These are phyloP conservation scores for Huiozyma sinensis DNA, from an alignment of 805 yeast genomes.

Conservation along the genomic window DNA sequence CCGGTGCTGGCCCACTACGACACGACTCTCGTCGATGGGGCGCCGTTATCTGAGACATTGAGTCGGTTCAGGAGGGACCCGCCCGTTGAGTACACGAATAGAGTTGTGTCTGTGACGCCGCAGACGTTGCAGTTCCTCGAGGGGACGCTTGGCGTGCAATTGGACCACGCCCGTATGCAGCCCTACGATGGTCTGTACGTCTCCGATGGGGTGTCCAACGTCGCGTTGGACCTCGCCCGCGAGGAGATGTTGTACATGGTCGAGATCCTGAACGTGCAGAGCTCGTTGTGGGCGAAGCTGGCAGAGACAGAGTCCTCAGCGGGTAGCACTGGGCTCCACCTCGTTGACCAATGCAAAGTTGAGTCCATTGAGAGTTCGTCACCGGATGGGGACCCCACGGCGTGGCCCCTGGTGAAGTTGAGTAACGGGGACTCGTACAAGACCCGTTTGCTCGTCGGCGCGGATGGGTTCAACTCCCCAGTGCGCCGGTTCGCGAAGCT, in stretches of 20 bases:
- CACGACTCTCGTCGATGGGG: constrained; percentile 52
- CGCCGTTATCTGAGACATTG: constrained; percentile 35
- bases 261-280: constrained; percentile 77
- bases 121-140: constrained; percentile 56
- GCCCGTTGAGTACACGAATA: constrained; percentile 49
- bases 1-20: constrained; percentile 47
- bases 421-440: constrained; percentile 52
- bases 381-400: constrained; percentile 28
- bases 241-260: constrained; percentile 67
- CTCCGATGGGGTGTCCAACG: constrained; percentile 70
- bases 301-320: constrained; percentile 30
- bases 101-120: constrained; percentile 83
- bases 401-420: constrained; percentile 72
- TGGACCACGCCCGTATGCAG: constrained; percentile 62
- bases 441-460: constrained; percentile 79
- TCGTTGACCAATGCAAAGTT: constrained; percentile 62
- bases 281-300: constrained; percentile 50
- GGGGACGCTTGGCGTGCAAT: constrained; percentile 67
- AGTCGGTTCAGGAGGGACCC: constrained; percentile 30
- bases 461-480: constrained; percentile 93
- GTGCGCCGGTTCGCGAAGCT: constrained; percentile 75
- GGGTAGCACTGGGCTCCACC: constrained; percentile 24
- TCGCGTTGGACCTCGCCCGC: constrained; percentile 61
- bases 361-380: constrained; percentile 33
- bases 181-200: constrained; percentile 74